These are phyloP conservation scores for Corymbia maculata DNA, from an alignment of 345 rosid species.

Conservation along the genomic window DNA sequence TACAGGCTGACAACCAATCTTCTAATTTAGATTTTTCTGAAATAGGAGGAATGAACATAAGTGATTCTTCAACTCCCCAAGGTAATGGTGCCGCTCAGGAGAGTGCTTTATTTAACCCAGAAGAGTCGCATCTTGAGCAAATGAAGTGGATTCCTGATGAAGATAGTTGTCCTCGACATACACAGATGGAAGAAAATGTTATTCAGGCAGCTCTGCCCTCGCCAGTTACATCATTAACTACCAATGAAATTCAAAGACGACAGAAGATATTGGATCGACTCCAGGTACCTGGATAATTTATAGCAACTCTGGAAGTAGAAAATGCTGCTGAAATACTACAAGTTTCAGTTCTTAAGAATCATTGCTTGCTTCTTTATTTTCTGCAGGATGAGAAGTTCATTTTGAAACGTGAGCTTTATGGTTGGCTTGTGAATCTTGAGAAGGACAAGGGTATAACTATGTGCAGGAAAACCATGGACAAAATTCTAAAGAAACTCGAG, in stretches of 20 bases:
- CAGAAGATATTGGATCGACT: constrained; percentile 64
- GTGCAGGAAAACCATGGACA: constrained; percentile 64
- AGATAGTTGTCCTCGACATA: background rate
- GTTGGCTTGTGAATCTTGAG: constrained; percentile 78
- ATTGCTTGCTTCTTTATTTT: background rate
- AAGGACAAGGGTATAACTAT: constrained; percentile 46
- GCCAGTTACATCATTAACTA: constrained; percentile 16
- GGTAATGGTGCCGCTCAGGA: background rate
- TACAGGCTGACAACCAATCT: background rate
- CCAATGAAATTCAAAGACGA: constrained; percentile 59
- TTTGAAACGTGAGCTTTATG: constrained; percentile 59
- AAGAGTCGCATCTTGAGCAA: background rate
- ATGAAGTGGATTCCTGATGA: background rate
- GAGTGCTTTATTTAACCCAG: background rate
- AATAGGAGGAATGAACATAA: background rate
- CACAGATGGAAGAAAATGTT: background rate
- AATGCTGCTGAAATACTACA: background rate
- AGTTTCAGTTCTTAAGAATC: background rate
- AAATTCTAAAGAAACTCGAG: constrained; percentile 66
- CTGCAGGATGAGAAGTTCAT: constrained; percentile 59
- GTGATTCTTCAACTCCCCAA: background rate
- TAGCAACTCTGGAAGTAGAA: background rate
- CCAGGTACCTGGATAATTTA: constrained; percentile 22
- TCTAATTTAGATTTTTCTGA: background rate
- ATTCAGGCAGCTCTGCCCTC: background rate